Conservation (phyloP, 2,329 filamentous ascomycete genomes). For the Fusarium mundagurra region DNA sequence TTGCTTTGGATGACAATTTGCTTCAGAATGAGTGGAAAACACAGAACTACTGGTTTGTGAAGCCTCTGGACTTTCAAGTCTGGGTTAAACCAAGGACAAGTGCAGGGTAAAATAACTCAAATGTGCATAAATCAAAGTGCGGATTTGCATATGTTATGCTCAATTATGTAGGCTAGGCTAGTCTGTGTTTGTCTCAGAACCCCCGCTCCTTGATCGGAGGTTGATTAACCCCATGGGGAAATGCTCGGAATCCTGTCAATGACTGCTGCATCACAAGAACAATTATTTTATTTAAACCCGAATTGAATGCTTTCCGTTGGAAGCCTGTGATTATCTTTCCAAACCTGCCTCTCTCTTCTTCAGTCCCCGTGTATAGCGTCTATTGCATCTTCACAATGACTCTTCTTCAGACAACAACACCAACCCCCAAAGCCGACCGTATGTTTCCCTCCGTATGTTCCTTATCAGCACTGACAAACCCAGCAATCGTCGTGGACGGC, state of each 20-base stretch:
- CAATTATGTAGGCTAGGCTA: background rate
- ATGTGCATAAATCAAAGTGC: background rate
- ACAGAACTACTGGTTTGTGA: background rate
- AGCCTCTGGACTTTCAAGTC: background rate
- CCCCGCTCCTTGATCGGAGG: constrained; percentile 7
- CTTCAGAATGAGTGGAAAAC: background rate
- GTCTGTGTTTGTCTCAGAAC: background rate
- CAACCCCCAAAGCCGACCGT: background rate
- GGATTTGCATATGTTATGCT: background rate
- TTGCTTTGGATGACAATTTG: background rate
- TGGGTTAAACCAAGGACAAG: background rate
- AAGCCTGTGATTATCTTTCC: background rate
- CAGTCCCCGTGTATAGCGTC: background rate
- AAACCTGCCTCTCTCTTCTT: background rate
- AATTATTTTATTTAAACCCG: constrained; percentile 2
- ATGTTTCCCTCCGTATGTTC: background rate
- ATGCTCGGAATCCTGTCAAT: constrained; percentile 19
- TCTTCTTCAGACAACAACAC: background rate
- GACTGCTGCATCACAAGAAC: background rate
- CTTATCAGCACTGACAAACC: background rate
- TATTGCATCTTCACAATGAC: background rate
- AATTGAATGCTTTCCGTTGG: background rate
- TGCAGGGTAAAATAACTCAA: background rate
- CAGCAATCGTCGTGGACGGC: constrained; percentile 64
- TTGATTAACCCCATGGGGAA: constrained; percentile 27